Evolutionary conservation across 2,329 filamentous ascomycete genomes (phyloP), one percentile per base, ranked within the genome.

Genomic region (Fonsecaea nubica): DNA sequence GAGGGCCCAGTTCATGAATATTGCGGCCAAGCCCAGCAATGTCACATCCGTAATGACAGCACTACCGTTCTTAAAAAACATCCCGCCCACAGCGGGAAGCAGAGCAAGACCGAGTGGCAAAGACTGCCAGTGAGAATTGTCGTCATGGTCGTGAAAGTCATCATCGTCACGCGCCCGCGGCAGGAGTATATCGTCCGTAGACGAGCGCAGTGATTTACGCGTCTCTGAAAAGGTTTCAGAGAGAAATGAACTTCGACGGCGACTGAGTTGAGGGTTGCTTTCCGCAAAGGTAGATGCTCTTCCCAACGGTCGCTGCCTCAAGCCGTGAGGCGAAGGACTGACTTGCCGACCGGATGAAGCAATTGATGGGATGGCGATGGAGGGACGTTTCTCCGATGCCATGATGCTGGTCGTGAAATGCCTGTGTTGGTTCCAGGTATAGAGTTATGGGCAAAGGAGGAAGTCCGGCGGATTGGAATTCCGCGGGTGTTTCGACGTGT

Each of bases 1-100:
- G 52, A 97, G 90, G 57, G 92, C 93, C 92, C 93, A 97, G 76
- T 97, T 93, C 68, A 98, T 82, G 74, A 97, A 96, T 53, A 97
- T 85, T 4, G 90, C 92, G 1, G 92, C 91, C 68, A 98, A 79
- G 2, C 86, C 88, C 36, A 98, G 80, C 38, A 98, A 82, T 73
- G 95, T 90, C 33, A 96, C 80, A 77, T 98, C 94, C 0, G 93
- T 97, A 62, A 93, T 87, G 68, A 97, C 85, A 0, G 90, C 87
- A 72, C 89, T 90, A 12, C 94, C 94, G 80, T 96, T 91, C 67
- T 91, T 86, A 76, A 97, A 96, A 64, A 97, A 82, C 57, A 96
- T 79, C 0, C 93, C 94, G 0, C 88, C 92, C n/a, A 97, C 76
- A 0, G 93, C 93, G 2, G 94, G 94, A 13, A 98, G 80, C 56